Evolutionary conservation across 108 stramenopile genomes (phyloP), one percentile per base, ranked within the genome.

Genomic region (Discostella stelligeroides): DNA sequence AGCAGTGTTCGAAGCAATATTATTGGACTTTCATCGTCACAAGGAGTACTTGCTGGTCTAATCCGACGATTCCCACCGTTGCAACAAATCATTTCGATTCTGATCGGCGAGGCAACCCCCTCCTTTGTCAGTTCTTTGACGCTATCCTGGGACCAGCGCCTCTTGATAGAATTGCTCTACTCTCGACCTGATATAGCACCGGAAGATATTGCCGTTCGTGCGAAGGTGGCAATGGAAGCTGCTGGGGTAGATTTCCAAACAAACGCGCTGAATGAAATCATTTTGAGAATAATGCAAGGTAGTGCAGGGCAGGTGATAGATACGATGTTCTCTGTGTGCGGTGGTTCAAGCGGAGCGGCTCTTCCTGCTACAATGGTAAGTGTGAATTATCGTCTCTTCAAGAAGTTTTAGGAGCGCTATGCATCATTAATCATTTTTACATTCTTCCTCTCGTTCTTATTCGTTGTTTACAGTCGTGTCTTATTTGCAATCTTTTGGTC

Each of bases 321-420:
- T 18, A 63, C 73, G 23, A 39, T 90, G 59, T 81, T 83, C 62
- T 49, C 51, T 27, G 71, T 84, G 50, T 90, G 88, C 51, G 92
- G 89, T 28, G 86, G 83, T 13, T 59, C 57, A n/a, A 89, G 85
- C 66, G 89, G 88, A 17, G 92, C 89, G 13, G 92, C 92, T 11
- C 62, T 93, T 24, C 92, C 92, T 23, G 86, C 92, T 0, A 80
- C 87, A 12, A 79, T 90, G 85, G 90, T 91, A 62, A 71, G 86
- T 60, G 28, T 76, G 5, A 49, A 20, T 27, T 51, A n/a, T n/a
- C n/a, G n/a, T n/a, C n/a, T n/a, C n/a, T n/a, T n/a, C n/a, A n/a
- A n/a, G n/a, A n/a, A n/a, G n/a, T n/a, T n/a, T n/a, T n/a, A n/a
- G n/a, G n/a, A n/a, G n/a, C n/a, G n/a, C n/a, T 48, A 11, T 56